phyloP scores from a whole-genome alignment of 1,284 basidiomycete genomes.

The Ustilago shanxiensis region DNA sequence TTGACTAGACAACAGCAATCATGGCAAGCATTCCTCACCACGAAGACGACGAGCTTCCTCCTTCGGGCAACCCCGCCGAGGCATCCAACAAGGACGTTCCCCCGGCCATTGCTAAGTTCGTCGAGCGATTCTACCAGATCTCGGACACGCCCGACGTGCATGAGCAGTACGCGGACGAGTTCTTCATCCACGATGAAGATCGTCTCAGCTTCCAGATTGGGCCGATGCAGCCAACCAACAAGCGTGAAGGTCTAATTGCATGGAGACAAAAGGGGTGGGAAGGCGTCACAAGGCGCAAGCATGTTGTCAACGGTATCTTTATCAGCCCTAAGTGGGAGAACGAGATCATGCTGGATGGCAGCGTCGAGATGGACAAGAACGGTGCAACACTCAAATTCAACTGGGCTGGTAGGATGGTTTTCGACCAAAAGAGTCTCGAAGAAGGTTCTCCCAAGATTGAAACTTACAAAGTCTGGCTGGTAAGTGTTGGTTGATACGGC shows the following conservation, averaged over 20 bases:
- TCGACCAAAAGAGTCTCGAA: conserved; percentile 42
- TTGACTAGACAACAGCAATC: not conserved
- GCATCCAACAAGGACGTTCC: conserved; percentile 36
- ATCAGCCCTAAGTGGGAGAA: conserved; percentile 44
- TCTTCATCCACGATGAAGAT: conserved; percentile 33
- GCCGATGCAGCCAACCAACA: conserved; percentile 47
- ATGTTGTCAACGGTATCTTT: conserved; percentile 49
- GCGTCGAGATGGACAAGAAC: conserved; percentile 54
- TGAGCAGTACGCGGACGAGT: conserved; percentile 42
- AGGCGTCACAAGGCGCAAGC: conserved; percentile 45
- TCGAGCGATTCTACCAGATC: conserved; percentile 44
- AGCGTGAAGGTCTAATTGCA: conserved; percentile 31
- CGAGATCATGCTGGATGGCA: conserved; percentile 57
- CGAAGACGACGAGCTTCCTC: conserved; percentile 34
- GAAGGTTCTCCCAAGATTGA: conserved; percentile 43
- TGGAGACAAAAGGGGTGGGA: conserved; percentile 54
- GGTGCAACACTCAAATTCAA: conserved; percentile 43
- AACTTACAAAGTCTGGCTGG: conserved; percentile 54
- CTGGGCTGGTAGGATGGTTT: conserved; percentile 58
- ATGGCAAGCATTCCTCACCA: conserved; percentile 19
- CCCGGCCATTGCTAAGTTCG: conserved; percentile 35
- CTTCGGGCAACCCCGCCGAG: conserved; percentile 36
- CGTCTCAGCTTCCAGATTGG: conserved; percentile 53
- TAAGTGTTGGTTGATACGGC: conserved; percentile 17
- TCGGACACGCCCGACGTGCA: conserved; percentile 48